phyloP scores from a whole-genome alignment of 495 filamentous ascomycete genomes.

The Neurospora sp. region DNA sequence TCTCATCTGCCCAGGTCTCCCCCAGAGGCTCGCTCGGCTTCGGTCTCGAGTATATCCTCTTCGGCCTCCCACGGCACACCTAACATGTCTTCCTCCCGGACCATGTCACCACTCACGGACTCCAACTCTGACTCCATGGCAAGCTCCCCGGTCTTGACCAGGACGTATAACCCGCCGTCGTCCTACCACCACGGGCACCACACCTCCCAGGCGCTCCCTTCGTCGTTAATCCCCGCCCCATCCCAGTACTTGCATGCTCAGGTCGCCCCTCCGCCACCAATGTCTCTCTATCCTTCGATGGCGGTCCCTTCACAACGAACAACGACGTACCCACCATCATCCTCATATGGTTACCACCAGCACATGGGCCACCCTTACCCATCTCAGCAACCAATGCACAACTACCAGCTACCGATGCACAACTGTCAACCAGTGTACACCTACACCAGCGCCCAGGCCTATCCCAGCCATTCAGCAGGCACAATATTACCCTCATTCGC shows the following conservation, averaged over 20 bases:
- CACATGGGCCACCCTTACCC: neutral
- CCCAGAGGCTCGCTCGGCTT: conserved; percentile 11
- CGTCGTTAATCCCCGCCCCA: conserved; percentile 5
- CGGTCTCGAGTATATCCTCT: conserved; percentile 16
- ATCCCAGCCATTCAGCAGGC: neutral
- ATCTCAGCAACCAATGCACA: neutral
- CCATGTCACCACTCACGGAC: conserved; percentile 13
- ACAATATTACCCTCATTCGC: neutral
- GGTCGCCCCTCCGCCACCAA: conserved; percentile 2
- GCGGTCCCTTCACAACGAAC: neutral
- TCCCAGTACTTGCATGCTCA: conserved; percentile 13
- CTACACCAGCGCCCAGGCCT: neutral
- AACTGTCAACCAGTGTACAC: conserved; percentile 3
- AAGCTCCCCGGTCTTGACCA: neutral
- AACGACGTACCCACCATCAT: conserved; percentile 3
- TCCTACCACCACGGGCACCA: conserved; percentile 3
- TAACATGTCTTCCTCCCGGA: conserved; percentile 7
- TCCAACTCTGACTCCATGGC: neutral
- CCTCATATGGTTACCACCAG: conserved; percentile 7
- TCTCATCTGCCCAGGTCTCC: neutral
- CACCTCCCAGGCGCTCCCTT: neutral
- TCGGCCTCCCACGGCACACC: conserved; percentile 9
- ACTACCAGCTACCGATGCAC: conserved; percentile 9
- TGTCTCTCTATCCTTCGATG: conserved; percentile 7
- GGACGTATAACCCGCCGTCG: conserved; percentile 4